Percentiles rank a stretch among this genome's conserved stretches.
phyloP scores from a whole-genome alignment of 495 filamentous ascomycete species.

The Viridothelium virens region DNA sequence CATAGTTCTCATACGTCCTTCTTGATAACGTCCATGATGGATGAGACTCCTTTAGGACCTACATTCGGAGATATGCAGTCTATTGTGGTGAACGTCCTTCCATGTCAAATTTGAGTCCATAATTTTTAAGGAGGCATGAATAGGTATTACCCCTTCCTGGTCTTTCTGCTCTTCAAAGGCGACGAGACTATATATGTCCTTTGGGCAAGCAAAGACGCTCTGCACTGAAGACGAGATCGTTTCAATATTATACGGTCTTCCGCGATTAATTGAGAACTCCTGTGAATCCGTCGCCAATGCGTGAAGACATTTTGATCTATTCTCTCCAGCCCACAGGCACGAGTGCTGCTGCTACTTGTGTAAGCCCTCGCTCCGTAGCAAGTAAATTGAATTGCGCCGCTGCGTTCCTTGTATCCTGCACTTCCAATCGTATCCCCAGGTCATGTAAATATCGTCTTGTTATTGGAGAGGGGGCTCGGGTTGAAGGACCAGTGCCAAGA shows the following conservation, averaged over 20 bases:
- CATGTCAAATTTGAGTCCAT: too few relatives aligned
- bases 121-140: neutral
- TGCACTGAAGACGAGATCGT: too few relatives aligned
- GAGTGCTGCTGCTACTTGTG: slow-evolving; percentile 78
- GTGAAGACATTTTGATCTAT: neutral
- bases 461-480: slow-evolving; percentile 66
- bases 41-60: slow-evolving; percentile 33
- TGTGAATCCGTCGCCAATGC: too few relatives aligned
- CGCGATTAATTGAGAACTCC: too few relatives aligned
- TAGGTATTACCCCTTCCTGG: too few relatives aligned
- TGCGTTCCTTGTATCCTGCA: slow-evolving; percentile 89
- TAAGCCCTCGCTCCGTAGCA: slow-evolving; percentile 50
- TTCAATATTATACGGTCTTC: too few relatives aligned
- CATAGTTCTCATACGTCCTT: slow-evolving; percentile 33
- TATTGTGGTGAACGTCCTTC: too few relatives aligned
- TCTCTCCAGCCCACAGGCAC: slow-evolving; percentile 76
- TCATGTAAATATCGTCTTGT: slow-evolving; percentile 62
- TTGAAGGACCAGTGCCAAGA: slow-evolving; percentile 68
- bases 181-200: too few relatives aligned
- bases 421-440: slow-evolving; percentile 77
- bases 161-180: too few relatives aligned
- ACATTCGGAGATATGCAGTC: slow-evolving; percentile 16
- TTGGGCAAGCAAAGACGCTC: too few relatives aligned
- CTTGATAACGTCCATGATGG: slow-evolving; percentile 24
- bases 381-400: slow-evolving; percentile 75